Percentiles rank a stretch among this genome's conserved stretches.
phyloP scores from a whole-genome alignment of 2,329 filamentous ascomycete species.

The Alternaria conjuncta region DNA sequence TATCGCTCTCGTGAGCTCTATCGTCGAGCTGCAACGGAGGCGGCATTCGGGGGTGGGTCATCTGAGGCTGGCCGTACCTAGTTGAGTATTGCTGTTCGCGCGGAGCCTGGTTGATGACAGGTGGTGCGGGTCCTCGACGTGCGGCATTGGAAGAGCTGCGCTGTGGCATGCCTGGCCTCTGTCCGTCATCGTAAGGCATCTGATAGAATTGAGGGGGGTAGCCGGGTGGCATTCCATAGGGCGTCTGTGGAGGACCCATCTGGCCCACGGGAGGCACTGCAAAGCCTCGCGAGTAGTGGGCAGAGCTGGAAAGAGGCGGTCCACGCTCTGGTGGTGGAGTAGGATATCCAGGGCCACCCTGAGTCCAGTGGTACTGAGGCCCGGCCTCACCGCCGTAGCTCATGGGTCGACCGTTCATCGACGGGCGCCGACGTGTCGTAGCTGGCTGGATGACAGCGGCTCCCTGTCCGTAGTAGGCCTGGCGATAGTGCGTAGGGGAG shows the following conservation, averaged over 20 bases:
- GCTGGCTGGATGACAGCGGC: constrained; percentile 38
- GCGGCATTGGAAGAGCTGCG: constrained; percentile 29
- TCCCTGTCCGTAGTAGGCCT: constrained; percentile 31
- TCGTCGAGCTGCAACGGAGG: constrained; percentile 15
- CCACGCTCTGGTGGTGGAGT: constrained; percentile 36
- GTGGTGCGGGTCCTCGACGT: constrained; percentile 21
- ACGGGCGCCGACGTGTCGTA: constrained; percentile 14
- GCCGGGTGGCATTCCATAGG: constrained; percentile 18
- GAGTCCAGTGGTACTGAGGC: constrained; percentile 20
- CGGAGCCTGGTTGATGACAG: constrained; percentile 32
- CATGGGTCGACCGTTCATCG: constrained; percentile 28
- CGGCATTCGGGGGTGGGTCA: constrained; percentile 9
- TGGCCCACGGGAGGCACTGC: constrained; percentile 2
- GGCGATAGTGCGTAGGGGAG: constrained; percentile 36
- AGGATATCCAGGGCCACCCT: constrained; percentile 32
- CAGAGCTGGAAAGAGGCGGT: constrained; percentile 34
- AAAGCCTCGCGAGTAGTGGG: no score
- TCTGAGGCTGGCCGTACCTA: constrained; percentile 29
- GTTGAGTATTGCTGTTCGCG: constrained; percentile 34
- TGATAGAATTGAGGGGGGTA: constrained; percentile 24
- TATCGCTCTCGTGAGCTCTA: constrained; percentile 19
- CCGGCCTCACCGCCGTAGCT: constrained; percentile 40
- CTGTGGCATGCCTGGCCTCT: constrained; percentile 28
- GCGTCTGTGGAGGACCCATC: constrained; percentile 20
- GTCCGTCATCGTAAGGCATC: constrained; percentile 27